A percentile compares a stretch with the other conserved stretches of the same genome.
Conservation (phyloP, 2,329 filamentous ascomycete genomes). For the Tolypocladium nubicola region DNA sequence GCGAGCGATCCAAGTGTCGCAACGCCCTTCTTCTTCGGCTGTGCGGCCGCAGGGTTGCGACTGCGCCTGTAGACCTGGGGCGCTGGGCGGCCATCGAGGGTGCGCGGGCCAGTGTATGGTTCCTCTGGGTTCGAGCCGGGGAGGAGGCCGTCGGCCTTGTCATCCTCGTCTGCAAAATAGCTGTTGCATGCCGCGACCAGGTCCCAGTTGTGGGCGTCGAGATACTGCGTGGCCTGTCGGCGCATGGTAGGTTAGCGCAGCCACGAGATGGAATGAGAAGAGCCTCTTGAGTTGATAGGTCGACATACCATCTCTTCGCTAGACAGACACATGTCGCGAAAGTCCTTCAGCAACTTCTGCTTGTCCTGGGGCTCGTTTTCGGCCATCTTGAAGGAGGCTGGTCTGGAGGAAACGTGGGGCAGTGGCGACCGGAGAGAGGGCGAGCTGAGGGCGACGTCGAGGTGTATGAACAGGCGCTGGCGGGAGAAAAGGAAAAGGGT, state of each 20-base stretch:
- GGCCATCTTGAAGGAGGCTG: conserved; percentile 15
- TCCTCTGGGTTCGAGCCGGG: conserved; percentile 14
- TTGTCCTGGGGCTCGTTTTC: conserved; percentile 10
- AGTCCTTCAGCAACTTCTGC: conserved; percentile 16
- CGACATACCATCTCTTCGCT: conserved; percentile 15
- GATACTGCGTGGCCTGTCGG: conserved; percentile 53
- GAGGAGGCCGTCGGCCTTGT: conserved; percentile 26
- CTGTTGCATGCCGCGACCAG: conserved; percentile 39
- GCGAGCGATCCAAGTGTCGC: conserved; percentile 49
- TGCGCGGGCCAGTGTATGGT: conserved; percentile 50
- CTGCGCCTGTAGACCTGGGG: conserved; percentile 25
- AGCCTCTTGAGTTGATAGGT: no score
- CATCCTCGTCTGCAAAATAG: conserved; percentile 50
- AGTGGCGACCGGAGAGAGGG: not conserved
- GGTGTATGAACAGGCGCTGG: not conserved
- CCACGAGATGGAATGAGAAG: not conserved
- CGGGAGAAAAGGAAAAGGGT: not conserved
- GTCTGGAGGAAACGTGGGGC: not conserved
- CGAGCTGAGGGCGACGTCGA: not conserved
- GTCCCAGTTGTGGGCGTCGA: conserved; percentile 30
- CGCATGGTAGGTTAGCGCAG: no score
- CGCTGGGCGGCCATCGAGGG: conserved; percentile 51
- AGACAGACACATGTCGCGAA: conserved; percentile 15
- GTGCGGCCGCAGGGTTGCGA: conserved; percentile 22
- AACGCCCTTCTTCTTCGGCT: conserved; percentile 48